Evolutionary conservation across 2,329 filamentous ascomycete genomes (phyloP).

Genomic region (Pseudogymnoascus sp.): DNA sequence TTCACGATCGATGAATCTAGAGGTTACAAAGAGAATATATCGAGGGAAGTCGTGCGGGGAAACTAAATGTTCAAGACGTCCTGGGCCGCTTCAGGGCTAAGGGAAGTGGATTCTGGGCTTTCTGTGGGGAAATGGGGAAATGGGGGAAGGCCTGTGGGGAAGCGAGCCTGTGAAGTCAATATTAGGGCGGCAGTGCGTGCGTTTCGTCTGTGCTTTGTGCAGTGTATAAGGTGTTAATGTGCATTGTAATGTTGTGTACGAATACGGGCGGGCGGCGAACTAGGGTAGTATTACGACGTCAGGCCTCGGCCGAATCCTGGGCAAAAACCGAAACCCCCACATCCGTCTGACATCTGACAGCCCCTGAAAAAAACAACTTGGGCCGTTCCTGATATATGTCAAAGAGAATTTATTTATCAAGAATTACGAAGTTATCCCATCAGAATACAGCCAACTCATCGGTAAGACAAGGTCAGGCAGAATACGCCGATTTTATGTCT

Average conservation of each 20-base stretch:
- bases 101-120: neutral
- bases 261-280: neutral
- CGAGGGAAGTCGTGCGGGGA: neutral
- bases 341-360: neutral
- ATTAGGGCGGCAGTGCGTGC: neutral
- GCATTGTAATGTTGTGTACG: neutral
- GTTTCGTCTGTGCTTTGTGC: constrained; percentile 6
- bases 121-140: constrained; percentile 1
- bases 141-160: neutral
- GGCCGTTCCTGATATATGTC: neutral
- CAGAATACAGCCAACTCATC: neutral
- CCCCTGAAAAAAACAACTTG: neutral
- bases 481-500: neutral
- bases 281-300: neutral
- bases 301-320: no score
- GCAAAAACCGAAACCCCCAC: neutral
- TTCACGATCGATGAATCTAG: neutral
- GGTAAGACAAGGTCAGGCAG: neutral
- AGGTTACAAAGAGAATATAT: neutral
- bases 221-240: neutral
- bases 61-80: neutral
- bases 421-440: neutral
- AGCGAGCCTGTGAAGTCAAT: neutral
- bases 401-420: neutral
- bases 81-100: neutral